Evolutionary conservation across 345 rosid species (phyloP).

Genomic region (Turnera subulata): DNA sequence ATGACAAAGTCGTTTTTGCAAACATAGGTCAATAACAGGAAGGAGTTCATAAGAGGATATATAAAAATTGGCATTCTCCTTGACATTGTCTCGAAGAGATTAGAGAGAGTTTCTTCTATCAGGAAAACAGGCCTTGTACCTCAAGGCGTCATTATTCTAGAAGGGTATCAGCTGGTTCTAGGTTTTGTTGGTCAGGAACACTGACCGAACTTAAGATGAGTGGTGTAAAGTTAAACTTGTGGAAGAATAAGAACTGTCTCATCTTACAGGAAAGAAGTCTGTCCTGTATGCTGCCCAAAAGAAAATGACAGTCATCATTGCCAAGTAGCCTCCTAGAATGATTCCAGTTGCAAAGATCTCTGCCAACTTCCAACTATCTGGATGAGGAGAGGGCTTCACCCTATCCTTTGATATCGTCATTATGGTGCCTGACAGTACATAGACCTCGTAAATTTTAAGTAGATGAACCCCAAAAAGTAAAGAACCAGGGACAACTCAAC

Average conservation of each 20-base stretch:
- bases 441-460: not conserved
- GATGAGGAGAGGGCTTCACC: slow-evolving; percentile 97
- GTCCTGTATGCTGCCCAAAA: slow-evolving; percentile 96
- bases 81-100: too few species aligned
- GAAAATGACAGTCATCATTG: slow-evolving; percentile 97
- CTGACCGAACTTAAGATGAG: too few species aligned
- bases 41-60: too few species aligned
- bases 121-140: too few species aligned
- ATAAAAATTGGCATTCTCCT: too few species aligned
- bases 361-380: slow-evolving; percentile 97
- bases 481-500: not conserved
- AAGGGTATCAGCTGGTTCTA: too few species aligned
- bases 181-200: too few species aligned
- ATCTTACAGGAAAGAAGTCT: slow-evolving; percentile 80
- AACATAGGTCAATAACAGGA: too few species aligned
- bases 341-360: slow-evolving; percentile 91
- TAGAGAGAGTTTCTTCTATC: too few species aligned
- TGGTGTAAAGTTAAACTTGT: too few species aligned
- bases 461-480: not conserved
- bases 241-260: not conserved
- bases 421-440: slow-evolving; percentile 60
- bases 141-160: too few species aligned
- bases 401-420: slow-evolving; percentile 99
- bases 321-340: slow-evolving; percentile 91
- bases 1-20: too few species aligned